phyloP scores from a whole-genome alignment of 2,329 filamentous ascomycete genomes.

The Neopestalotiopsis sp. region DNA sequence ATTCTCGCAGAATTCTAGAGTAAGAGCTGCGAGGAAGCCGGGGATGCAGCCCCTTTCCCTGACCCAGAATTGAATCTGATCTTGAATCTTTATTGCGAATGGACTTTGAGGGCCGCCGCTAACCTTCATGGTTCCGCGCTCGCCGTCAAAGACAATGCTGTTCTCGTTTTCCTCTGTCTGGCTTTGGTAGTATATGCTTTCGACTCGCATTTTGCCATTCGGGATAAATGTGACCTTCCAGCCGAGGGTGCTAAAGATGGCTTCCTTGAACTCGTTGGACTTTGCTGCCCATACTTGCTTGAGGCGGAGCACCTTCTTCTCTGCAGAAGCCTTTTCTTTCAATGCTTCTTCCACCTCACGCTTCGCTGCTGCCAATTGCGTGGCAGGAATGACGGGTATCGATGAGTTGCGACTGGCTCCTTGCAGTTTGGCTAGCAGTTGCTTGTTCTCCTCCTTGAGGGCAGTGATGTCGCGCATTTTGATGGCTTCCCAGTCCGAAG shows the following conservation, averaged over 20 bases:
- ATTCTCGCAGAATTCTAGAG: conserved; percentile 81
- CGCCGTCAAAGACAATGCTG: conserved; percentile 85
- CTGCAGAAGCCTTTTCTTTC: conserved; percentile 71
- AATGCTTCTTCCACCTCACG: conserved; percentile 77
- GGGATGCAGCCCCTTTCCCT: conserved; percentile 92
- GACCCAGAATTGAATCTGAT: conserved; percentile 95
- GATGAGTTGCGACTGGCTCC: conserved; percentile 46
- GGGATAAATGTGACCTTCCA: conserved; percentile 96
- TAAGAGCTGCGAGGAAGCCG: conserved; percentile 89
- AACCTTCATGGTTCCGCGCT: conserved; percentile 97
- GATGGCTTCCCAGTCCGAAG: conserved; percentile 81
- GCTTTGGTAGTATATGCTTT: conserved; percentile 81
- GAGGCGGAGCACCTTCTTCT: conserved; percentile 84
- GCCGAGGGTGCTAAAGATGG: conserved; percentile 87
- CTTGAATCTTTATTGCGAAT: conserved; percentile 84
- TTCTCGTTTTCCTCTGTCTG: conserved; percentile 73
- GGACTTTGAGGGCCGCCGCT: conserved; percentile 85
- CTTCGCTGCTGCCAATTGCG: conserved; percentile 76
- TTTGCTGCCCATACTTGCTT: conserved; percentile 94
- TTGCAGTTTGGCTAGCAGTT: conserved; percentile 76
- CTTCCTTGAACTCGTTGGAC: conserved; percentile 92
- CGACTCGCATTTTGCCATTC: conserved; percentile 95
- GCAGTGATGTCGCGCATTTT: conserved; percentile 81
- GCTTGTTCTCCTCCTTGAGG: conserved; percentile 82
- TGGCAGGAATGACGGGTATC: conserved; percentile 73